Evolutionary conservation across 495 filamentous ascomycete genomes (phyloP), one percentile per base, ranked within the genome.

Genomic region (Talaromyces borbonicus): DNA sequence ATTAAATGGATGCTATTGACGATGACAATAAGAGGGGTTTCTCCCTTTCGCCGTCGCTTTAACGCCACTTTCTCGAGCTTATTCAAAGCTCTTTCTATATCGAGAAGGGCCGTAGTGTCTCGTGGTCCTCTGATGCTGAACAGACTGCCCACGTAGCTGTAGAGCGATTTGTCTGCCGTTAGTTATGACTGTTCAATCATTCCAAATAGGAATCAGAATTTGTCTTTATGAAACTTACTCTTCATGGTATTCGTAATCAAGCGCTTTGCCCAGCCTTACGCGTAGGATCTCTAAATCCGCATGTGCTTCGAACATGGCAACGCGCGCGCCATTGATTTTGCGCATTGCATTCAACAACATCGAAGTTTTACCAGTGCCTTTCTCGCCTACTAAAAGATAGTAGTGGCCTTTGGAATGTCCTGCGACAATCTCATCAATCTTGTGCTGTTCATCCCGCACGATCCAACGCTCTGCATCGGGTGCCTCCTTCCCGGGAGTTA

Each of bases 331-430:
- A 49, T 89, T 75, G 32, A 90, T 79, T 61, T 90, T 89, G 30
- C 80, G 78, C 87, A 98, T 98, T 9, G 87, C 87, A 53, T 94
- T 84, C 29, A 98, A 72, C 7, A 98, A 66, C 92, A 98, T 96
- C 32, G 84, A 89, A 12, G 84, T 89, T 66, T 98, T 98, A 2
- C 92, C 92, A 1, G 87, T 93, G 12, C 92, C 92, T 65, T 97
- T 95, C 56, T 98, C 92, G 15, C 92, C 92, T 40, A 97, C 80
- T n/a, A 98, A 69, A 0, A 98, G 67, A 65, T 89, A 86, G 57
- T 98, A 98, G 54, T 90, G 87, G 8, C 92, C 92, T 1, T 61
- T 60, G 6, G 72, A 65, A 1, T 65, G 51, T 2, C 90, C 92
- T 35, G 73, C 58, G 15, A 98, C 74, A 49, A 98, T 93, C 2